Conservation (phyloP, 371 early-diverging fungal species). For the Racocetra persica region DNA sequence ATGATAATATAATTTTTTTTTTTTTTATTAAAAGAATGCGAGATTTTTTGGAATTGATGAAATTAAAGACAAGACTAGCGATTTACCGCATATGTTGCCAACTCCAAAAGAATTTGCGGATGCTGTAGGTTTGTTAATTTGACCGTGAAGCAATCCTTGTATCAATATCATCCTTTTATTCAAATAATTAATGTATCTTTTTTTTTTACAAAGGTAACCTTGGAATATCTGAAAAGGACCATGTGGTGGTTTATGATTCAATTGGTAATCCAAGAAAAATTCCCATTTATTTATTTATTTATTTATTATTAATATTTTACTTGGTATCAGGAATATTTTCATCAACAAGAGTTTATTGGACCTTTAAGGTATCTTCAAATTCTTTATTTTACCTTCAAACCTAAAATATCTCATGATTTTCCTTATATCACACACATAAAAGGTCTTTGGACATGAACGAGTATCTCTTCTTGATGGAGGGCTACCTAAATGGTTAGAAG, state of each 20-base stretch:
- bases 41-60: constrained; percentile 82
- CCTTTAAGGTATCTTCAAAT: constrained; percentile 64
- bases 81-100: constrained; percentile 86
- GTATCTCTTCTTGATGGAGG: constrained; percentile 92
- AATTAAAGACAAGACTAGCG: constrained; percentile 67
- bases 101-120: constrained; percentile 63
- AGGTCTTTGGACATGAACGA: constrained; percentile 85
- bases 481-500: constrained; percentile 77
- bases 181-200: background rate
- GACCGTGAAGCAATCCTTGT: background rate
- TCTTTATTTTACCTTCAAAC: background rate
- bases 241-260: constrained; percentile 82
- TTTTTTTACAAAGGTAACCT: constrained; percentile 56
- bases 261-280: constrained; percentile 44
- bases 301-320: too few species aligned
- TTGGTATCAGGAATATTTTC: constrained; percentile 59
- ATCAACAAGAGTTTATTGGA: constrained; percentile 84
- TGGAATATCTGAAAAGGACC: constrained; percentile 74
- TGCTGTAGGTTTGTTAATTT: constrained; percentile 59
- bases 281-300: too few species aligned
- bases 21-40: constrained; percentile 49
- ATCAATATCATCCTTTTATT: background rate
- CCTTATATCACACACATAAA: background rate
- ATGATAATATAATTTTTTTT: background rate
- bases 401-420: too few species aligned